A percentile compares a stretch with the other conserved stretches of the same genome.
phyloP scores from a whole-genome alignment of 2,329 filamentous ascomycete genomes.

The Hypoxylon sp. region DNA sequence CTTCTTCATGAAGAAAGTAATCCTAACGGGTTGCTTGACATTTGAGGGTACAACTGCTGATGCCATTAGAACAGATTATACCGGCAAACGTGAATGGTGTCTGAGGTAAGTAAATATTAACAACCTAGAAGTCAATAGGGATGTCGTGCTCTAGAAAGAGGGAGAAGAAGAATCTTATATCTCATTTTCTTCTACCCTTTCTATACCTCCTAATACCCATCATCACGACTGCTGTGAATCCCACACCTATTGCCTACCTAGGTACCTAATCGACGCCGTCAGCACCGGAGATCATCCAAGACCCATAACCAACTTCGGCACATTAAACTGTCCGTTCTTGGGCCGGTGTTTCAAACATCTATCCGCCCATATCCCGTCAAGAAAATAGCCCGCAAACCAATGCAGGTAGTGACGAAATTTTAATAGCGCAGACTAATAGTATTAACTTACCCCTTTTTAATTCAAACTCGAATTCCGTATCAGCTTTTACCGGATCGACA shows the following conservation, averaged over 20 bases:
- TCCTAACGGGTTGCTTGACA: slow-evolving; percentile 12
- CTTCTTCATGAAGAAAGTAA: slow-evolving; percentile 22
- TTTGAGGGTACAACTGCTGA: slow-evolving; percentile 4
- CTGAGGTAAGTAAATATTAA: no score
- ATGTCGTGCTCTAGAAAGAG: not conserved
- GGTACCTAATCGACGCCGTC: not conserved
- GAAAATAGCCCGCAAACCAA: not conserved
- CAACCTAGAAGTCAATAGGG: not conserved
- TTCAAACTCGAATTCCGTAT: no score
- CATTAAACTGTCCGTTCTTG: not conserved
- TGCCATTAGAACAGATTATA: not conserved
- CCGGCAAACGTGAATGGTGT: not conserved
- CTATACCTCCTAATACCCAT: not conserved
- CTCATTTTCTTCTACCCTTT: not conserved
- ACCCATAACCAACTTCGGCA: not conserved
- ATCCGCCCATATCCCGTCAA: not conserved
- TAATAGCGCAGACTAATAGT: not conserved
- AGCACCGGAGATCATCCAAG: not conserved
- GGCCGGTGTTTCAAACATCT: not conserved
- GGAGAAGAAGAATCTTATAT: not conserved
- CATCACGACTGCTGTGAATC: not conserved
- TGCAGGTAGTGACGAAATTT: not conserved
- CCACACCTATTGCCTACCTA: not conserved
- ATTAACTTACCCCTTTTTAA: not conserved
- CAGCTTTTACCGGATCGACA: no score